Base-by-base conservation (phyloP, 1,284 basidiomycete genomes). In the Tylopilus sp. region DNA sequence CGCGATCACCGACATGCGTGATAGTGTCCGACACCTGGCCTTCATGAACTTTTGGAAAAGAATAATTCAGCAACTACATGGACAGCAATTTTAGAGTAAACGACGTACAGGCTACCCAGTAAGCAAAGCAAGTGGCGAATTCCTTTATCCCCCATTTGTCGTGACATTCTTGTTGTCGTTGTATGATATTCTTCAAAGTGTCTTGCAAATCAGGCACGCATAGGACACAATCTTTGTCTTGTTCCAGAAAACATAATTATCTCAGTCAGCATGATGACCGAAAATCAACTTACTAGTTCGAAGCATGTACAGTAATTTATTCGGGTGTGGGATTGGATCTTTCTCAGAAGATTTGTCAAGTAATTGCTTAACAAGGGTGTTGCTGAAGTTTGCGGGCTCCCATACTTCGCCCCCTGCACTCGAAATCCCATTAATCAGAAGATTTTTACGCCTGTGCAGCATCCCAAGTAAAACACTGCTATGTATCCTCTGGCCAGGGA, bases 251-350 rank as follows among this genome's bases (percentile, higher is more conserved):
- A n/a, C 22, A 22, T 9, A 8, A 8, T 44, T 22, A 18, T 49
- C 1, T 4, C 1, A 13, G 2, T 10, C 5, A 49, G 10, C 6
- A 24, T 6, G 5, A 15, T 6, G 47, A 24, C 4, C 12, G 7
- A 24, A 12, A 49, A 49, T 24, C 1, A 24, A 15, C 47, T 13
- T 13, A 49, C 47, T 24, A 15, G 24, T 24, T 24, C n/a, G 47
- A 24, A 49, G n/a, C 47, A 49, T 49, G 12, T 49, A 49, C 47
- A 49, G 15, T 15, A 49, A 15, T n/a, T 49, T 49, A 6, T 6
- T 24, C 2, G 47, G 47, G 47, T 49, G 12, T 10, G 22, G 22
- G 16, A 49, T 49, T n/a, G n/a, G 47, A n/a, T 49, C 47, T 6
- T 5, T 24, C 13, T 24, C 3, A 5, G 47, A 49, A 24, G 47